These are phyloP conservation scores for Gaeumannomyces tritici DNA, from an alignment of 2,329 filamentous ascomycete genomes.

Conservation along the genomic window DNA sequence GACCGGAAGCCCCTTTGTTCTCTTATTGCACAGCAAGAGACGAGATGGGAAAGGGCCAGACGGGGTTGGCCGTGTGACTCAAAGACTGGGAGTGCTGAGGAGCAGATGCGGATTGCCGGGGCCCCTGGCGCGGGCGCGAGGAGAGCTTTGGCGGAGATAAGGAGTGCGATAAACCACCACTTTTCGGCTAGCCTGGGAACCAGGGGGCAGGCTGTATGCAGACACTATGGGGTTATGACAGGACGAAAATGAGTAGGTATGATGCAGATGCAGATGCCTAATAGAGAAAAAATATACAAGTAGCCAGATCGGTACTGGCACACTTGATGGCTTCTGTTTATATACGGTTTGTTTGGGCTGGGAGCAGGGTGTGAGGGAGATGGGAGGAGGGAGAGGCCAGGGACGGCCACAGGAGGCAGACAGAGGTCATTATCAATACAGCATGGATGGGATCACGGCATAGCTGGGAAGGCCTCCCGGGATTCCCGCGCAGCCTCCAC, in stretches of 20 bases:
- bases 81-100: neutral
- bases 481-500: neutral
- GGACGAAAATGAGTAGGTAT: neutral
- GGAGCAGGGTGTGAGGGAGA: neutral
- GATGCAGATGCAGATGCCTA: neutral
- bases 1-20: neutral
- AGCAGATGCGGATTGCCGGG: neutral
- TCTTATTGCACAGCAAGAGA: neutral
- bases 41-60: neutral
- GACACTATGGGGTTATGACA: neutral
- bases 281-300: neutral
- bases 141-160: neutral
- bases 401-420: neutral
- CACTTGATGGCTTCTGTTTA: neutral
- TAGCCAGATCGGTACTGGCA: neutral
- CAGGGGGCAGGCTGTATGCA: neutral
- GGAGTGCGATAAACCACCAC: neutral
- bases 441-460: neutral
- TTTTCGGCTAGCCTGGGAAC: neutral
- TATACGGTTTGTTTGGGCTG: neutral
- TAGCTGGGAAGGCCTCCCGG: neutral
- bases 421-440: neutral
- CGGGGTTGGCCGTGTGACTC: constrained; percentile 1
- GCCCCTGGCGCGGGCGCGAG: neutral
- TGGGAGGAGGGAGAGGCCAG: too few species aligned